phyloP scores from a whole-genome alignment of 2,329 filamentous ascomycete species.

The Chrysoporthe austroafricana region DNA sequence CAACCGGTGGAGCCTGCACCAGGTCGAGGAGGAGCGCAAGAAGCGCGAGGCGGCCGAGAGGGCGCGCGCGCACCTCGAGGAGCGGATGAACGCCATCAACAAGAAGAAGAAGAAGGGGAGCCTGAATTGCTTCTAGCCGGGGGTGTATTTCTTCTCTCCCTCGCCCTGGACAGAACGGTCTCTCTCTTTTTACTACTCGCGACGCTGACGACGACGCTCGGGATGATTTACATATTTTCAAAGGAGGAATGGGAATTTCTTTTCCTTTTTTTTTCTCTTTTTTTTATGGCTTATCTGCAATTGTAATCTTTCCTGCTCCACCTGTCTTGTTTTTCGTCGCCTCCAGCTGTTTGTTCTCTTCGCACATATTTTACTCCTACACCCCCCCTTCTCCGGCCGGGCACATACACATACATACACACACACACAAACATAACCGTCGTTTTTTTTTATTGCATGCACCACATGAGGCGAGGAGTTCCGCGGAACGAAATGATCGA shows the following conservation, averaged over 20 bases:
- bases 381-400: conserved; percentile 1
- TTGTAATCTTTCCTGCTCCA: not conserved
- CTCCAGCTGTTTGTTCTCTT: conserved; percentile 7
- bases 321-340: not conserved
- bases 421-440: not conserved
- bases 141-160: too few relatives aligned
- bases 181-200: conserved; percentile 8
- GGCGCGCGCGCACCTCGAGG: conserved; percentile 85
- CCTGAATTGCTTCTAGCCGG: conserved; percentile 89
- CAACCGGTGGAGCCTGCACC: conserved; percentile 74
- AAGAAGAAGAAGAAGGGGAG: conserved; percentile 95
- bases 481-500: conserved; percentile 20
- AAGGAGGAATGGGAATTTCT: conserved; percentile 12
- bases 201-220: conserved; percentile 17
- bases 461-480: conserved; percentile 27
- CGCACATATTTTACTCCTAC: conserved; percentile 16
- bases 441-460: conserved; percentile 3
- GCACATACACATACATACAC: not conserved
- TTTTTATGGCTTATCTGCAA: not conserved
- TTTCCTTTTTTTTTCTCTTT: too few relatives aligned
- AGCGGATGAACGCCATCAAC: conserved; percentile 89
- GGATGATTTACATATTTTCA: conserved; percentile 12
- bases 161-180: not conserved
- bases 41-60: conserved; percentile 89
- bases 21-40: conserved; percentile 94